Evolutionary conservation across 2,329 filamentous ascomycete genomes (phyloP).

Genomic region (Huntiella moniliformis): DNA sequence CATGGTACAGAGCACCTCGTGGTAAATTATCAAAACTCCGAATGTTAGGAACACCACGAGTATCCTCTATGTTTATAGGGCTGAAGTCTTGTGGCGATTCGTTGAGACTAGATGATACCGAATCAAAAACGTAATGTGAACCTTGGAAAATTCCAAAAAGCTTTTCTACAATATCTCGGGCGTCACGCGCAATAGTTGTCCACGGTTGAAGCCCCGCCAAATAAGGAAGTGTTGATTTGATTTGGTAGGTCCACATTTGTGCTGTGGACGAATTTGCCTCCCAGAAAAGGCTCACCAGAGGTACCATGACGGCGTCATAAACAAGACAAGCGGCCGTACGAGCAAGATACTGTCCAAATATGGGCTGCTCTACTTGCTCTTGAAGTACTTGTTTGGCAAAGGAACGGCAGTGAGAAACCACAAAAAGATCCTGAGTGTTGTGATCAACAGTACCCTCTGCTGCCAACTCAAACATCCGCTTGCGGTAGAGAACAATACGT

Average conservation of each 20-base stretch:
- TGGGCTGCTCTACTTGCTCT: constrained; percentile 43
- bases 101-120: background rate
- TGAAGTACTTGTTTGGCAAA: constrained; percentile 56
- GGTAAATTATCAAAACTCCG: too few relatives aligned
- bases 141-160: constrained; percentile 1
- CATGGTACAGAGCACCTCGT: too few relatives aligned
- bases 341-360: constrained; percentile 54
- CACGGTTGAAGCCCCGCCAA: constrained; percentile 46
- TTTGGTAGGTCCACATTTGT: constrained; percentile 35
- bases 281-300: constrained; percentile 55
- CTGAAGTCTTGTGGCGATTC: background rate
- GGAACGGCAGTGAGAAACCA: constrained; percentile 49
- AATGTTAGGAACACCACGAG: too few relatives aligned
- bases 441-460: constrained; percentile 22
- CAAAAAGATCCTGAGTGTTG: constrained; percentile 43
- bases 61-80: too few relatives aligned
- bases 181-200: constrained; percentile 20
- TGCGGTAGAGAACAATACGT: constrained; percentile 56
- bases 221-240: constrained; percentile 39
- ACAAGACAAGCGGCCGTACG: constrained; percentile 67
- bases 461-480: constrained; percentile 48
- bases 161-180: constrained; percentile 1
- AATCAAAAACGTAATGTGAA: background rate
- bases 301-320: constrained; percentile 65
- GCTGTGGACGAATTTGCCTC: constrained; percentile 34